Evolutionary conservation across 1,284 basidiomycete genomes (phyloP).

Genomic region (Inonotus hispidus): DNA sequence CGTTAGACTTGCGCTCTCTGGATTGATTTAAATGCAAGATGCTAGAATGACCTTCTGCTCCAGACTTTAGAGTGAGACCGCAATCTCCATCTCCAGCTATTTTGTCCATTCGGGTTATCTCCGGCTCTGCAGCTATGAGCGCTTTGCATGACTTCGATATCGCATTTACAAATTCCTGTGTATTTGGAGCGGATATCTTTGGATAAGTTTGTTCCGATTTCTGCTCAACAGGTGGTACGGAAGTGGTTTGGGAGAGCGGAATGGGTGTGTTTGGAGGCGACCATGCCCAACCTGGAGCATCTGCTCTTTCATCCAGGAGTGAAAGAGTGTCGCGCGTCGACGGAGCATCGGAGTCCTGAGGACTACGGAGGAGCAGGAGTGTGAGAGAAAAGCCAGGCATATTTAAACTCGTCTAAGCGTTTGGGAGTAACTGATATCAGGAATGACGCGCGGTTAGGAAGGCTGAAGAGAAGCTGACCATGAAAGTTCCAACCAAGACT

Average conservation of each 20-base stretch:
- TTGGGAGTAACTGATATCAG: neutral
- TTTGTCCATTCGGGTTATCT: slow-evolving; percentile 86
- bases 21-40: slow-evolving; percentile 19
- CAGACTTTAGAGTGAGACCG: slow-evolving; percentile 79
- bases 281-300: slow-evolving; percentile 85
- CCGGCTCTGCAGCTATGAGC: slow-evolving; percentile 74
- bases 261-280: slow-evolving; percentile 39
- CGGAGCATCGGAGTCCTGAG: slow-evolving; percentile 32
- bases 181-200: slow-evolving; percentile 38
- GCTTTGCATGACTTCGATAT: slow-evolving; percentile 65
- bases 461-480: slow-evolving; percentile 51
- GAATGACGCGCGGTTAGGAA: neutral
- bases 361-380: slow-evolving; percentile 69
- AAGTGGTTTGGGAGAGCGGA: slow-evolving; percentile 19
- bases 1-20: neutral
- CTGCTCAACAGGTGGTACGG: slow-evolving; percentile 16
- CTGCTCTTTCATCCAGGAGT: slow-evolving; percentile 70
- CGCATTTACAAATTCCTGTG: slow-evolving; percentile 46
- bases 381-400: slow-evolving; percentile 95
- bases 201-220: slow-evolving; percentile 21
- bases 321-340: slow-evolving; percentile 55
- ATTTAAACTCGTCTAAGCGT: slow-evolving; percentile 77
- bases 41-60: slow-evolving; percentile 41
- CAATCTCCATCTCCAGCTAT: slow-evolving; percentile 75
- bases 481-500: slow-evolving; percentile 75